Evolutionary conservation across 306 rosid species (phyloP), one percentile per base, ranked within the genome.

Genomic region (Gastrolobium villosum): DNA sequence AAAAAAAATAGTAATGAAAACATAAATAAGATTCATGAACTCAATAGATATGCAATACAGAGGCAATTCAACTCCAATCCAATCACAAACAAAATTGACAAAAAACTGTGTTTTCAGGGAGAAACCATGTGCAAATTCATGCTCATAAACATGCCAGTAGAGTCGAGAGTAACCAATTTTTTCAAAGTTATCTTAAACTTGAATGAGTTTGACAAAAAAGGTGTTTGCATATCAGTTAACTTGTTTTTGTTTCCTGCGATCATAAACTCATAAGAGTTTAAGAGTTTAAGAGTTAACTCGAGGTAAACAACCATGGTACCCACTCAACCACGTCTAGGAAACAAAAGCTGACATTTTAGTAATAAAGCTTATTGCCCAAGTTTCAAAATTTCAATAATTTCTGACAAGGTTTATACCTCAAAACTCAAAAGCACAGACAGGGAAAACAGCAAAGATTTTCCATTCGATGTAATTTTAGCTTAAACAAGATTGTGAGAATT

Each of bases 251-350:
- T 30, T 46, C 43, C 31, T 46, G 14, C n/a, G 57, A 46, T 54
- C 75, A 70, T 32, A 6, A 49, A 49, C 46, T 46, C 4, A 10
- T 45, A 46, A 67, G 28, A 66, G 74, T 68, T 65, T n/a, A n/a
- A n/a, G n/a, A n/a, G n/a, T n/a, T n/a, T 41, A 39, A 66, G 72
- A 41, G 40, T 69, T n/a, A 32, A 69, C 60, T 48, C 30, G 26
- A n/a, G 8, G 15, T n/a, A 68, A 70, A 20, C 26, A 20, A 20
- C 26, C 77, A 62, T 15, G 31, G 50, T 46, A 10, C 45, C 37
- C 36, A 74, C 20, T 36, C 57, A 76, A 50, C 34, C 30, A 64
- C 50, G 44, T 2, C 10, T 30, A 28, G 7, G 10, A 73, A 41
- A 62, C 40, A 64, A 73, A 41, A 36, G 46, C 44, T 54, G 35